Conservation (phyloP, 1,139 yeast species). For the Suhomyces kunorum region DNA sequence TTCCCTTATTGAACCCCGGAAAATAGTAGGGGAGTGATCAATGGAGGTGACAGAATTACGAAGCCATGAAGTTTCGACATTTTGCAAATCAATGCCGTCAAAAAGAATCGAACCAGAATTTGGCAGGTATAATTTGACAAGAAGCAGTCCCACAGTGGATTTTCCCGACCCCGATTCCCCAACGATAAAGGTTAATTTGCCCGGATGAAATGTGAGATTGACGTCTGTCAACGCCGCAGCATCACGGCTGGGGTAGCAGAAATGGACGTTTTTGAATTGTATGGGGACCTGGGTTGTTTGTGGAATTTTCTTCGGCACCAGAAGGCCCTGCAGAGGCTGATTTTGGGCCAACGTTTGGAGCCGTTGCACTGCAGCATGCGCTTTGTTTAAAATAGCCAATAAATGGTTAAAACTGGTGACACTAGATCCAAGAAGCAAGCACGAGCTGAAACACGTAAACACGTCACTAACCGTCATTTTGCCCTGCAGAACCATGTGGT, state of each 20-base stretch:
- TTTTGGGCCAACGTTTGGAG: not conserved
- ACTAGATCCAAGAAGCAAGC: conserved; percentile 66
- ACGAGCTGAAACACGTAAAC: conserved; percentile 80
- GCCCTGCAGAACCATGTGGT: conserved; percentile 55
- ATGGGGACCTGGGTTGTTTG: conserved; percentile 40
- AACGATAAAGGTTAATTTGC: conserved; percentile 59
- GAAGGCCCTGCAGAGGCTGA: no score
- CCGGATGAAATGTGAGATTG: conserved; percentile 45
- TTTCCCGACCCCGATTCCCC: conserved; percentile 94
- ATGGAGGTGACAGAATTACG: conserved; percentile 66
- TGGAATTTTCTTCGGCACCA: not conserved
- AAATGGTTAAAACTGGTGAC: conserved; percentile 54
- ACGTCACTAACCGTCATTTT: conserved; percentile 60
- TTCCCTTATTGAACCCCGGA: conserved; percentile 61
- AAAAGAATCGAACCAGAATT: conserved; percentile 52
- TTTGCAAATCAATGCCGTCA: conserved; percentile 51
- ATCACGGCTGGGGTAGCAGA: conserved; percentile 62
- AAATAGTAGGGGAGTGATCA: conserved; percentile 68
- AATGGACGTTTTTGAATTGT: conserved; percentile 52
- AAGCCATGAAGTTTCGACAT: conserved; percentile 54
- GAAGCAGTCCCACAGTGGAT: conserved; percentile 69
- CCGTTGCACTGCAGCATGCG: conserved; percentile 54
- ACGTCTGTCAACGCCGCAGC: conserved; percentile 49
- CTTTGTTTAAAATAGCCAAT: conserved; percentile 59
- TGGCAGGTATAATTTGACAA: conserved; percentile 58